Conservation (phyloP, 129 eudicot genomes). For the Flaveria linearis region DNA sequence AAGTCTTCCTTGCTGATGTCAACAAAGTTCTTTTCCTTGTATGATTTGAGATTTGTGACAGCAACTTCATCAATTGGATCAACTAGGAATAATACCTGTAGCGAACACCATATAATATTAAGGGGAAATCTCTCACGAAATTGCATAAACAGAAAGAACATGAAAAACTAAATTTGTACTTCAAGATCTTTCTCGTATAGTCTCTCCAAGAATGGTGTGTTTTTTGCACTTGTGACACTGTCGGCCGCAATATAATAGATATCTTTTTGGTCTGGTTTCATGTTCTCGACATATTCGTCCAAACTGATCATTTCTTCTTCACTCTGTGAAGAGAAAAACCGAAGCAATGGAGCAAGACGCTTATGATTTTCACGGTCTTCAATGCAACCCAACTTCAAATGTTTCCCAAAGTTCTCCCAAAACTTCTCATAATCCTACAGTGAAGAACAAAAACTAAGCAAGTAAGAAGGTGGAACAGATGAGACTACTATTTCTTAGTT, state of each 20-base stretch:
- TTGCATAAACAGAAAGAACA: neutral
- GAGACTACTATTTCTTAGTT: neutral
- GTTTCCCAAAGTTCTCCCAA: slow-evolving; percentile 96
- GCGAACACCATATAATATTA: slow-evolving; percentile 6
- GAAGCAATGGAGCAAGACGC: slow-evolving; percentile 70
- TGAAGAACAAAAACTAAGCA: neutral
- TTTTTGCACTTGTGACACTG: slow-evolving; percentile 86
- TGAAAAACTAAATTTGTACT: slow-evolving; percentile 18
- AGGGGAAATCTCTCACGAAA: neutral
- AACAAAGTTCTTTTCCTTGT: slow-evolving; percentile 77
- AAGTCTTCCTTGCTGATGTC: slow-evolving; percentile 94
- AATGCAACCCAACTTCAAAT: slow-evolving; percentile 85
- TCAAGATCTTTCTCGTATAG: slow-evolving; percentile 89
- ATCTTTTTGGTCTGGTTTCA: slow-evolving; percentile 87
- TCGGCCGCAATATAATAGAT: slow-evolving; percentile 90
- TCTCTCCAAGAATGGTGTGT: slow-evolving; percentile 85
- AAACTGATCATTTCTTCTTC: slow-evolving; percentile 80
- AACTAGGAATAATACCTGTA: slow-evolving; percentile 77
- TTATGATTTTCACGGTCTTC: slow-evolving; percentile 96
- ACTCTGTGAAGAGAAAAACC: slow-evolving; percentile 46
- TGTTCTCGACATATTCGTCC: slow-evolving; percentile 88
- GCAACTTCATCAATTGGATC: slow-evolving; percentile 94
- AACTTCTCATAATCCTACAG: slow-evolving; percentile 76
- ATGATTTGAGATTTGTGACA: slow-evolving; percentile 71
- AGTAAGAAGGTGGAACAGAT: neutral